Base-by-base conservation (phyloP, 768 basidiomycete species). In the Mycena floridula region DNA sequence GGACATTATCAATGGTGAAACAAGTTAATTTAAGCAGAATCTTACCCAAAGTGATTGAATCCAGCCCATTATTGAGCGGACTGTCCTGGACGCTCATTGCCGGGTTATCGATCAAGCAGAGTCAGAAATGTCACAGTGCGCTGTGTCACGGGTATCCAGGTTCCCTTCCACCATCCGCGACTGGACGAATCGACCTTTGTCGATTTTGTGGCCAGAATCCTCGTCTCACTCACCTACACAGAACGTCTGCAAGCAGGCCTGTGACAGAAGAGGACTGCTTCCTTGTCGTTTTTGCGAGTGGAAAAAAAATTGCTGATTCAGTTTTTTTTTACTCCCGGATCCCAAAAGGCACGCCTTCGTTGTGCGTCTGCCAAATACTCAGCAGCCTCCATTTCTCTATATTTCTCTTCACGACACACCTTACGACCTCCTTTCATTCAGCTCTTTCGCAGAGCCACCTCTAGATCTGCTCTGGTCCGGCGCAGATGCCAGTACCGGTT, bases 341-440 rank as follows among this genome's bases (percentile, higher is more conserved):
- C 52, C 55, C 59, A 89, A 89, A 89, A 89, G 85, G 85, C 85
- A 77, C 87, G 87, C 87, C 87, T 90, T 89, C 74, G 83, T 73
- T 89, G 87, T 74, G 87, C 87, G 87, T 90, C 73, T 71, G 85
- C 85, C 87, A 77, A 50, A 54, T 52, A 52, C 57, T 57, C 55
- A 47, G 54, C 45, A 51, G 59, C 53, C 53, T 48, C 49, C 59
- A 53, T 53, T 37, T 37, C 40, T 37, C 46, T 54, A 45, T 55
- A 57, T 44, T 50, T 50, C 53, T 49, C 48, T 72, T 87, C 60
- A 87, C 86, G 86, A 89, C 75, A 58, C 67, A 60, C 56, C 79
- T 68, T 73, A 89, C 87, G 85, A 88, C 79, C 66, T 57, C 56
- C 63, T 64, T 57, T 57, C 62, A 48, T 51, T 57, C 55, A 56